phyloP scores from a whole-genome alignment of 129 eudicot species.

The Flaveria ramosissima region DNA sequence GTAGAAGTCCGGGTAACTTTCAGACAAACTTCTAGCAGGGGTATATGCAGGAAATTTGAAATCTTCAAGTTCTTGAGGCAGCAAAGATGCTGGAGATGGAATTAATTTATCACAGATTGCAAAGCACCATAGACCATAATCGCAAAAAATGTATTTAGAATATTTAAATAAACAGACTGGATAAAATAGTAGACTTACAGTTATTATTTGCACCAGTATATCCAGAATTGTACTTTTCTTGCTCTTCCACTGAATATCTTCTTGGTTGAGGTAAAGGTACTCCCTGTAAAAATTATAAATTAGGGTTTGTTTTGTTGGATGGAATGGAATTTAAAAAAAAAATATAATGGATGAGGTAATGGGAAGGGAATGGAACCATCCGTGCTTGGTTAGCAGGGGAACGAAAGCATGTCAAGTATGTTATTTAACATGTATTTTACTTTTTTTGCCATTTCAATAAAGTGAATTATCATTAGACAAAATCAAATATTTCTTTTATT shows the following conservation, averaged over 20 bases:
- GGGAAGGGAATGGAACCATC: not conserved
- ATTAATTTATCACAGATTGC: constrained; percentile 5
- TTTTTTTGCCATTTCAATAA: not conserved
- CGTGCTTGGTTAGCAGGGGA: not conserved
- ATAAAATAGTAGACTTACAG: constrained; percentile 40
- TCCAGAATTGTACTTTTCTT: constrained; percentile 34
- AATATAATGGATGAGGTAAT: not conserved
- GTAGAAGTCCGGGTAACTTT: constrained; percentile 46
- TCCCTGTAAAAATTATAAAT: constrained; percentile 33
- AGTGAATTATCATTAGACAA: not conserved
- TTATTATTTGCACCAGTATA: constrained; percentile 38
- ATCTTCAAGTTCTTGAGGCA: constrained; percentile 51
- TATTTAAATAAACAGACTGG: constrained; percentile 12
- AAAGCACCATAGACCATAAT: constrained; percentile 9
- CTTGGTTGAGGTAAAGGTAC: constrained; percentile 32
- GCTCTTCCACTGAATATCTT: constrained; percentile 35
- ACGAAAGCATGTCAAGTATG: not conserved
- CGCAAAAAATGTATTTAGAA: constrained; percentile 15
- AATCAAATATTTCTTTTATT: not conserved
- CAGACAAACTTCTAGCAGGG: constrained; percentile 38
- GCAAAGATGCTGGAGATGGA: constrained; percentile 46
- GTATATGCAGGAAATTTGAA: constrained; percentile 47
- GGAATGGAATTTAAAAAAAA: not conserved
- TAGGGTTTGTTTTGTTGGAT: not conserved
- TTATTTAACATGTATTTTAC: not conserved